Percentiles rank a stretch among this genome's conserved stretches.
Conservation (phyloP, 1,284 basidiomycete species). For the Sanghuangporus weigelae region DNA sequence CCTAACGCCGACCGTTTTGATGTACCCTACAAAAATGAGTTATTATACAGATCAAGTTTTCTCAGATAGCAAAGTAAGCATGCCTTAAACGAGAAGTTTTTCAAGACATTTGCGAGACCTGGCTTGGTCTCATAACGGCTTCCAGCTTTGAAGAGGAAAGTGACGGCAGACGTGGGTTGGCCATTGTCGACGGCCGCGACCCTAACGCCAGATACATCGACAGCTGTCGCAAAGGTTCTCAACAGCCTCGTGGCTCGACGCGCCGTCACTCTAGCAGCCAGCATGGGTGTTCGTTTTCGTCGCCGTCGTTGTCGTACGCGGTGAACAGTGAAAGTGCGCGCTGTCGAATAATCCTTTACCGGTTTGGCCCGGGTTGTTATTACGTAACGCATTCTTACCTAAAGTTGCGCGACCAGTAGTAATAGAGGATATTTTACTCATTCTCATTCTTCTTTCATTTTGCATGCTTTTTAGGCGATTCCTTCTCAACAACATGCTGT, state of each 20-base stretch:
- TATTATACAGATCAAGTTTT: background rate
- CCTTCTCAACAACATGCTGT: background rate
- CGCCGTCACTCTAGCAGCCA: slow-evolving; percentile 51
- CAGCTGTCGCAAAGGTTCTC: slow-evolving; percentile 75
- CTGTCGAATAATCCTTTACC: slow-evolving; percentile 9
- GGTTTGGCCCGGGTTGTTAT: slow-evolving; percentile 7
- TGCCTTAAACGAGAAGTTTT: slow-evolving; percentile 98
- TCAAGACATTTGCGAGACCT: slow-evolving; percentile 87
- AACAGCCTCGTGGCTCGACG: slow-evolving; percentile 51
- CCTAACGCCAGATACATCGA: slow-evolving; percentile 76
- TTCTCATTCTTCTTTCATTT: background rate
- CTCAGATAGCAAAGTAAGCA: slow-evolving; percentile 15
- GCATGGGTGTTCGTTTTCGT: slow-evolving; percentile 32
- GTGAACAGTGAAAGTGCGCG: slow-evolving; percentile 1
- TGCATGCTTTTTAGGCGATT: background rate
- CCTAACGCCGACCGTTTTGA: slow-evolving; percentile 82
- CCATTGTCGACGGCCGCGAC: slow-evolving; percentile 80
- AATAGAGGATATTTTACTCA: background rate
- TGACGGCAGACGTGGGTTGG: slow-evolving; percentile 79
- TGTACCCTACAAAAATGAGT: slow-evolving; percentile 52
- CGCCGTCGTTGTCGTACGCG: slow-evolving; percentile 4
- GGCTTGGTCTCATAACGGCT: slow-evolving; percentile 81
- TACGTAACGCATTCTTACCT: background rate
- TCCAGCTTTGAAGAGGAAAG: slow-evolving; percentile 88
- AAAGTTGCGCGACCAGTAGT: background rate